Evolutionary conservation across 2,329 filamentous ascomycete species (phyloP).

Genomic region (Magnaporthales sp.): DNA sequence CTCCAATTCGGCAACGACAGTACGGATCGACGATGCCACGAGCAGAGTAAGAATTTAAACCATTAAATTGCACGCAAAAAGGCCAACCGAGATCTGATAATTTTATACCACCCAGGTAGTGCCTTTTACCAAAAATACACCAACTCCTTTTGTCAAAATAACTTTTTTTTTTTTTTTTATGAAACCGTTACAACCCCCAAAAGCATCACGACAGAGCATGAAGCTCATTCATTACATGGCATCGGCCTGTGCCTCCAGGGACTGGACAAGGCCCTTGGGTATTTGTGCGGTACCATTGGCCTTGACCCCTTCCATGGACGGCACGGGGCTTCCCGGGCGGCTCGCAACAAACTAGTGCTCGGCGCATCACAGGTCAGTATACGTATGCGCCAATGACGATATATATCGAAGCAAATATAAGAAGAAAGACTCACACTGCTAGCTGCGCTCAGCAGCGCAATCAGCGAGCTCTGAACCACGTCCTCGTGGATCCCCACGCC

Average conservation of each 20-base stretch:
- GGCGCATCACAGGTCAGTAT: neutral
- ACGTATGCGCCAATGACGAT: neutral
- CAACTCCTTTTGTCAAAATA: neutral
- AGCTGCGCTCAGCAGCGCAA: constrained; percentile 77
- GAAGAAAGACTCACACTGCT: constrained; percentile 59
- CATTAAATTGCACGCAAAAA: neutral
- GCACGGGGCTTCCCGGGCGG: constrained; percentile 58
- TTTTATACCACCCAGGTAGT: neutral
- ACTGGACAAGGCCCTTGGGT: constrained; percentile 18
- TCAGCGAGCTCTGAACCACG: constrained; percentile 81
- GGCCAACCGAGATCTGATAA: neutral
- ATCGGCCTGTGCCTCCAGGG: constrained; percentile 26
- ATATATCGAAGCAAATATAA: neutral
- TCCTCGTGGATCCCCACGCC: constrained; percentile 89
- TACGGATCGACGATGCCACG: neutral
- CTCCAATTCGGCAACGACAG: neutral
- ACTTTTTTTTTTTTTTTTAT: no score
- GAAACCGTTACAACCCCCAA: neutral
- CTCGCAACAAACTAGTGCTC: constrained; percentile 59
- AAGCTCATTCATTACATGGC: constrained; percentile 13
- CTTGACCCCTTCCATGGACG: constrained; percentile 29
- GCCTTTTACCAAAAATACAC: neutral
- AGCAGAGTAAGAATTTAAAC: neutral
- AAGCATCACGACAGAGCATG: neutral
- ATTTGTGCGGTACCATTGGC: constrained; percentile 15